Conservation (phyloP, 306 rosid species). For the Ceratonia siliqua region DNA sequence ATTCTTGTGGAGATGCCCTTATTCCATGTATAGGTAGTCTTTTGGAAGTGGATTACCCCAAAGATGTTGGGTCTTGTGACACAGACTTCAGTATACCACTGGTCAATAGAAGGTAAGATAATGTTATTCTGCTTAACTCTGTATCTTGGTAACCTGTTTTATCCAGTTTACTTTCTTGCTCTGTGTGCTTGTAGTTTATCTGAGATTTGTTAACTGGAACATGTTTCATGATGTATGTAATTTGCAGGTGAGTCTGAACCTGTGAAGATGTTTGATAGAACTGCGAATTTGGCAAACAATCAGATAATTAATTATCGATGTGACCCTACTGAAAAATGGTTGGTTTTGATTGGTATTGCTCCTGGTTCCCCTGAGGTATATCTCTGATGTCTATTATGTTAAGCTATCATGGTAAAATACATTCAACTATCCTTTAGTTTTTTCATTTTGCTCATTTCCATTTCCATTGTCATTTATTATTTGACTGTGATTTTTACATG, state of each 20-base stretch:
- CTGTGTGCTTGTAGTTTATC: slow-evolving; percentile 13
- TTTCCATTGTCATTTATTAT: slow-evolving; percentile 11
- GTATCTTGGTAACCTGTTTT: slow-evolving; percentile 7
- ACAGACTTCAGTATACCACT: slow-evolving; percentile 89
- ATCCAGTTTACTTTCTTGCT: slow-evolving; percentile 27
- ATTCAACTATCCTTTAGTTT: background rate
- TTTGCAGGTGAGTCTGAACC: slow-evolving; percentile 93
- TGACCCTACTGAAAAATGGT: slow-evolving; percentile 96
- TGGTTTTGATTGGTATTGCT: slow-evolving; percentile 98
- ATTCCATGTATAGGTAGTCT: slow-evolving; percentile 66
- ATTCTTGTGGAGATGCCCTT: slow-evolving; percentile 25
- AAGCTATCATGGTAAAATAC: slow-evolving; percentile 22
- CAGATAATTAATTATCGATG: slow-evolving; percentile 98
- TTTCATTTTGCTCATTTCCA: background rate
- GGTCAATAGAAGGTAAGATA: slow-evolving; percentile 90
- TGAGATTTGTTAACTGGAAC: slow-evolving; percentile 31
- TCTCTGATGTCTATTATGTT: slow-evolving; percentile 28
- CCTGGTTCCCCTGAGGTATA: slow-evolving; percentile 98
- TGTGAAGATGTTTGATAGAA: slow-evolving; percentile 88
- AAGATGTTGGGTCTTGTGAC: slow-evolving; percentile 95
- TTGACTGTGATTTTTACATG: slow-evolving; percentile 16
- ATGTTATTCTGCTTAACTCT: slow-evolving; percentile 23
- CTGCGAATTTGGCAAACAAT: slow-evolving; percentile 91
- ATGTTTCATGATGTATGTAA: slow-evolving; percentile 31
- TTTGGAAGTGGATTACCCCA: slow-evolving; percentile 98